Evolutionary conservation across 2,329 filamentous ascomycete species (phyloP), one percentile per base, ranked within the genome.

Genomic region (Beauveria sp.): DNA sequence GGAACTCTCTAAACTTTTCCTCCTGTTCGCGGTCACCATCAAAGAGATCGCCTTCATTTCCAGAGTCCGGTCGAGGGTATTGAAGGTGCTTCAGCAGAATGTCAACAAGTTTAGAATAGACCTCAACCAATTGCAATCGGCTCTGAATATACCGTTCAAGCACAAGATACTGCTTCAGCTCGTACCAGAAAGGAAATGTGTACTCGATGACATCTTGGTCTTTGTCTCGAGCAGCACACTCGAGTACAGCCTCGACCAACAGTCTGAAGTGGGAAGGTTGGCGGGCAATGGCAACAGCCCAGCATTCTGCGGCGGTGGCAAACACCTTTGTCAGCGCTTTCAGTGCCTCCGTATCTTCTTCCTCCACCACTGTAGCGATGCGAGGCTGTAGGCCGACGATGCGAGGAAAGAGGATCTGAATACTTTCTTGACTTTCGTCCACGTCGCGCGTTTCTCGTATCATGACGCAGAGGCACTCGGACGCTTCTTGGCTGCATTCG

Each of bases 131-230:
- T 68, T 89, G 83, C 65, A 91, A 75, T 57, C 93, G 86, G 46
- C 93, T 89, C 68, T 92, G 84, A 57, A 90, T 89, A 72, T 97
- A 99, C 67, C 88, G 88, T 42, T 98, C 93, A 59, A 99, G 76
- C 1, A 93, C 92, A 53, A 99, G 81, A 72, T 96, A 97, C 73
- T 97, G 92, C 79, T 99, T 99, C 52, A 99, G 83, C 72, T 99
- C 95, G 72, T 96, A 98, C 95, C 95, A 99, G 77, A 99, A 98
- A 67, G 86, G 87, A 76, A 99, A 99, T 0, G 96, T 99, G 69
- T 95, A 87, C 60, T 91, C 90, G 65, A 99, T 92, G 5, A 93
- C 91, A 67, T 99, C 95, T 64, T 89, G 86, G 60, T 97, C 93
- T 72, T 87, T 87, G 73, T 99, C 95, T 67, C 89, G 84, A 12